Conservation (phyloP, 805 yeast species). For the Nakazawaea holstii region DNA sequence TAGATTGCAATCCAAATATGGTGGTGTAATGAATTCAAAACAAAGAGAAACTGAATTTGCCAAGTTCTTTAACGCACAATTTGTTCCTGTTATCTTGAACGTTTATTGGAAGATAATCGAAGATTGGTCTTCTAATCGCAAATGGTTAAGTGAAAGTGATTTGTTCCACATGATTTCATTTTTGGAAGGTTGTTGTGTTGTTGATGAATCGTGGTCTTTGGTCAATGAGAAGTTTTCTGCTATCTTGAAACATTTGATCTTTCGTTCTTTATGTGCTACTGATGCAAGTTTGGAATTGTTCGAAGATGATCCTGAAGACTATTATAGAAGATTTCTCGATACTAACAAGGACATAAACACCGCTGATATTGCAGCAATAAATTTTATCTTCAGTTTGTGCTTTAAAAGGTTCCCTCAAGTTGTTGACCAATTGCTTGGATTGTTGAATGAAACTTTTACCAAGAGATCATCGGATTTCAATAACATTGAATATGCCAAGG, state of each 20-base stretch:
- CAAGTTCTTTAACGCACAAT: constrained; percentile 43
- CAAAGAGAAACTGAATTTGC: constrained; percentile 9
- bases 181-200: constrained; percentile 43
- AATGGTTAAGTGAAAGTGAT: constrained; percentile 64
- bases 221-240: constrained; percentile 62
- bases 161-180: constrained; percentile 61
- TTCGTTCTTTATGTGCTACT: constrained; percentile 68
- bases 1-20: constrained; percentile 63
- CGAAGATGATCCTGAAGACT: constrained; percentile 86
- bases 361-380: constrained; percentile 45
- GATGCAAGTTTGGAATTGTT: constrained; percentile 66
- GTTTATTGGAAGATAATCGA: constrained; percentile 59
- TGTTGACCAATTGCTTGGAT: constrained; percentile 45
- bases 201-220: constrained; percentile 56
- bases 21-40: constrained; percentile 28
- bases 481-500: constrained; percentile 38
- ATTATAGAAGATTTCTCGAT: constrained; percentile 67
- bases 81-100: constrained; percentile 65
- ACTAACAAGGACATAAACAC: constrained; percentile 42
- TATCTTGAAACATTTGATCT: constrained; percentile 65
- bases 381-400: constrained; percentile 36
- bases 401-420: constrained; percentile 32
- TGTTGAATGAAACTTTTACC: constrained; percentile 44
- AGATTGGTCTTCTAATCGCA: constrained; percentile 54
- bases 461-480: constrained; percentile 24